Conservation (phyloP, 2,329 filamentous ascomycete species). For the Phoma sp. region DNA sequence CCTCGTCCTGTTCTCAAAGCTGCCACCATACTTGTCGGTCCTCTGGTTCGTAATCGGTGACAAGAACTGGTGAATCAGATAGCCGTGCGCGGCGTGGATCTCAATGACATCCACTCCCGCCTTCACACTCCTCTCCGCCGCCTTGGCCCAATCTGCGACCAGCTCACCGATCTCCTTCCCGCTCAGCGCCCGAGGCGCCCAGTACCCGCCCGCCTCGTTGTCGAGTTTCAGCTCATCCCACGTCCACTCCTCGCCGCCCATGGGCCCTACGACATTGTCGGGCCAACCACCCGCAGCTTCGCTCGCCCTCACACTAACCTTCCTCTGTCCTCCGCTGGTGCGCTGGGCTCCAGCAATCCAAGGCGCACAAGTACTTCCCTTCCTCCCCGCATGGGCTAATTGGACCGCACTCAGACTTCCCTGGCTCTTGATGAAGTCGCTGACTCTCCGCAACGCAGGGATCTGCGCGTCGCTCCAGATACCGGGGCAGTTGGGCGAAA, state of each 20-base stretch:
- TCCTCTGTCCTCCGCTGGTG: conserved; percentile 29
- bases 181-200: conserved; percentile 47
- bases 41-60: conserved; percentile 51
- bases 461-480: conserved; percentile 49
- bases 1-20: conserved; percentile 50
- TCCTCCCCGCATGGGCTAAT: conserved; percentile 47
- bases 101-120: conserved; percentile 53
- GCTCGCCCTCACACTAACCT: conserved; percentile 38
- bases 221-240: conserved; percentile 49
- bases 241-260: conserved; percentile 47
- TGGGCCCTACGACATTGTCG: conserved; percentile 45
- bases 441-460: conserved; percentile 39
- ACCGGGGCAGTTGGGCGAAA: conserved; percentile 47
- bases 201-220: conserved; percentile 46
- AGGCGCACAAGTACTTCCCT: conserved; percentile 42
- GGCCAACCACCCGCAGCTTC: conserved; percentile 47
- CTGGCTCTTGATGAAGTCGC: conserved; percentile 47
- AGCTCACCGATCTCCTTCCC: conserved; percentile 49
- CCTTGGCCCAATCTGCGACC: conserved; percentile 51
- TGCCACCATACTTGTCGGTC: conserved; percentile 54
- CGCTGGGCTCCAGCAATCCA: conserved; percentile 36
- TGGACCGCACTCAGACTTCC: conserved; percentile 44
- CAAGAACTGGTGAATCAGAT: conserved; percentile 53
- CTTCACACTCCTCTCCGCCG: conserved; percentile 46
- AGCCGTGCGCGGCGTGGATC: conserved; percentile 53